A percentile compares a stretch with the other conserved stretches of the same genome.
Conservation (phyloP, 2,329 filamentous ascomycete species). For the Fusarium succisae region DNA sequence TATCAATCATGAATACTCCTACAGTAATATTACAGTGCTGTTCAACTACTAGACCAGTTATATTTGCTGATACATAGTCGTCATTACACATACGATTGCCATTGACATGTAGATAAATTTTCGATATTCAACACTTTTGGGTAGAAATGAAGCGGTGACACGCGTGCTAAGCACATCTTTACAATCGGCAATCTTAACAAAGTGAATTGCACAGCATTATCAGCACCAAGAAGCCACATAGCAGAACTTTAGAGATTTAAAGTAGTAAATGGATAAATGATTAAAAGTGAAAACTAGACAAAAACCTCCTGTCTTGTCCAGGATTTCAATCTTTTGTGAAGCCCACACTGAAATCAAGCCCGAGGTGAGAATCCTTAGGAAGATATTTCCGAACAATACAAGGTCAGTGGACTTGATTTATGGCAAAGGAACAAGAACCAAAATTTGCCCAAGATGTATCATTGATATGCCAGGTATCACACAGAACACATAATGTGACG, state of each 20-base stretch:
- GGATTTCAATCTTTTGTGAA: background rate
- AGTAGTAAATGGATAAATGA: background rate
- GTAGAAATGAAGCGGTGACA: background rate
- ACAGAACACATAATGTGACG: background rate
- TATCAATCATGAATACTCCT: background rate
- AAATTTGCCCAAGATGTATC: background rate
- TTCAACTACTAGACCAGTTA: background rate
- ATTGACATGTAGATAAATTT: background rate
- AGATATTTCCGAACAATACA: background rate
- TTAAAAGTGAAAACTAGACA: too few relatives aligned
- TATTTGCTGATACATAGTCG: background rate
- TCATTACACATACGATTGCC: background rate
- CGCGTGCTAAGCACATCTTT: background rate
- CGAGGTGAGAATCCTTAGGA: background rate
- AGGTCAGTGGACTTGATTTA: background rate
- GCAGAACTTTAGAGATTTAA: background rate
- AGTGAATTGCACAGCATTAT: background rate
- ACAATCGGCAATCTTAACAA: background rate
- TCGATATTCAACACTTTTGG: too few relatives aligned
- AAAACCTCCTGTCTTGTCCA: background rate
- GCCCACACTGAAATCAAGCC: background rate
- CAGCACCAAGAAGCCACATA: background rate
- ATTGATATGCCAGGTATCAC: background rate
- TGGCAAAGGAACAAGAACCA: background rate
- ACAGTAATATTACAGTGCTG: background rate